Evolutionary conservation across 768 basidiomycete genomes (phyloP).

Genomic region (Hygrocybe coccinea): DNA sequence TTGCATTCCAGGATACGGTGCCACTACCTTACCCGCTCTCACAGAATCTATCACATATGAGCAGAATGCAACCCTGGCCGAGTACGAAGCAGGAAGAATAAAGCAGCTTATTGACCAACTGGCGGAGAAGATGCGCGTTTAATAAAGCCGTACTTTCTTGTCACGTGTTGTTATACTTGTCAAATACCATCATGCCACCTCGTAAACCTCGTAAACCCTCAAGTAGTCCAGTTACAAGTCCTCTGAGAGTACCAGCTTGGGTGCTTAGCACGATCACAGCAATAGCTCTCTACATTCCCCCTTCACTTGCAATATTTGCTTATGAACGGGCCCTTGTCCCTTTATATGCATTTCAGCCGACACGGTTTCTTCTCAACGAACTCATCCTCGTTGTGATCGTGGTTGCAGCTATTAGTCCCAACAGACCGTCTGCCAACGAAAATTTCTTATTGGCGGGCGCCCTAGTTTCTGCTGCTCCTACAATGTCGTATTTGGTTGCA

Average conservation of each 20-base stretch:
- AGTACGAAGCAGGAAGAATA: slow-evolving; percentile 57
- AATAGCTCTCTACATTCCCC: slow-evolving; percentile 16
- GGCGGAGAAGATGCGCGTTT: slow-evolving; percentile 32
- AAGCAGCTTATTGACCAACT: slow-evolving; percentile 50
- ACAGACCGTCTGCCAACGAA: slow-evolving; percentile 27
- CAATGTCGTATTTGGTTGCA: slow-evolving; percentile 63
- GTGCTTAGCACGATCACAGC: neutral
- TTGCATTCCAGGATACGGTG: slow-evolving; percentile 59
- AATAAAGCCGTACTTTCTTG: neutral
- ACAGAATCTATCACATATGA: slow-evolving; percentile 74
- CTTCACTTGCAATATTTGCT: slow-evolving; percentile 56
- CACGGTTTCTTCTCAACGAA: slow-evolving; percentile 44
- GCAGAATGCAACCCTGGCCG: slow-evolving; percentile 54
- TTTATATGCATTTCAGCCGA: slow-evolving; percentile 60
- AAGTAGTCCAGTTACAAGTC: neutral
- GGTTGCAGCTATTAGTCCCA: slow-evolving; percentile 37
- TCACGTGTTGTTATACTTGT: too few relatives aligned
- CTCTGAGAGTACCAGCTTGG: neutral
- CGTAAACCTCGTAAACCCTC: too few relatives aligned
- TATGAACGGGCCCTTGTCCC: slow-evolving; percentile 65
- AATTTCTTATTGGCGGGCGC: slow-evolving; percentile 17
- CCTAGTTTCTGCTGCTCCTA: slow-evolving; percentile 44
- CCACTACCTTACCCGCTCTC: slow-evolving; percentile 77
- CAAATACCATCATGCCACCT: neutral
- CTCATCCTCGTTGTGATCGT: slow-evolving; percentile 33